These are phyloP conservation scores for Ceratocystis harringtonii DNA, from an alignment of 2,329 filamentous ascomycete genomes.

Conservation along the genomic window DNA sequence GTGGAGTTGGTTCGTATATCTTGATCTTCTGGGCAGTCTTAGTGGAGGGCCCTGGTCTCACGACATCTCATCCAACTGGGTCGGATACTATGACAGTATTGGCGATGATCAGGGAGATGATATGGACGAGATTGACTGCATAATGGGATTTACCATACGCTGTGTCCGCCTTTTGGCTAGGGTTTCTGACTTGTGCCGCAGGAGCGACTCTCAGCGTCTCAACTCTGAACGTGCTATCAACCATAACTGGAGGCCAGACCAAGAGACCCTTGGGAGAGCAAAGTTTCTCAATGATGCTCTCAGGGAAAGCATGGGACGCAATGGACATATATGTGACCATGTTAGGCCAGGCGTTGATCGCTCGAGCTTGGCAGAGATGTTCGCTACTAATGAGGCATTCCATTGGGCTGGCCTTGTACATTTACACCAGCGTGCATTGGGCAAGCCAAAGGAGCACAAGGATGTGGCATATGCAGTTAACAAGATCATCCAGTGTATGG, in stretches of 20 bases:
- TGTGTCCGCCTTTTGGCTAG: slow-evolving; percentile 37
- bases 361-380: slow-evolving; percentile 46
- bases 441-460: slow-evolving; percentile 39
- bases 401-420: slow-evolving; percentile 68
- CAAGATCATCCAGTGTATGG: slow-evolving; percentile 47
- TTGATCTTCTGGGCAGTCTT: slow-evolving; percentile 63
- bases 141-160: slow-evolving; percentile 40
- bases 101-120: slow-evolving; percentile 35
- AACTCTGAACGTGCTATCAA: slow-evolving; percentile 26
- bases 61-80: slow-evolving; percentile 32
- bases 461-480: slow-evolving; percentile 49
- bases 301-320: slow-evolving; percentile 34
- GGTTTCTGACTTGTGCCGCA: slow-evolving; percentile 55
- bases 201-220: slow-evolving; percentile 52
- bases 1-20: slow-evolving; percentile 68
- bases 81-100: slow-evolving; percentile 36
- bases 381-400: slow-evolving; percentile 61
- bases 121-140: slow-evolving; percentile 61
- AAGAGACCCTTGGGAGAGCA: slow-evolving; percentile 40
- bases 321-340: slow-evolving; percentile 31
- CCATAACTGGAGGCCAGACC: slow-evolving; percentile 44
- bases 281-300: slow-evolving; percentile 46
- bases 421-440: slow-evolving; percentile 57
- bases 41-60: slow-evolving; percentile 40
- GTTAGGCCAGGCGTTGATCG: slow-evolving; percentile 37